Percentiles rank a stretch among this genome's conserved stretches.
Evolutionary conservation across 108 stramenopile species (phyloP).

Genomic region (Fragilaria radians): DNA sequence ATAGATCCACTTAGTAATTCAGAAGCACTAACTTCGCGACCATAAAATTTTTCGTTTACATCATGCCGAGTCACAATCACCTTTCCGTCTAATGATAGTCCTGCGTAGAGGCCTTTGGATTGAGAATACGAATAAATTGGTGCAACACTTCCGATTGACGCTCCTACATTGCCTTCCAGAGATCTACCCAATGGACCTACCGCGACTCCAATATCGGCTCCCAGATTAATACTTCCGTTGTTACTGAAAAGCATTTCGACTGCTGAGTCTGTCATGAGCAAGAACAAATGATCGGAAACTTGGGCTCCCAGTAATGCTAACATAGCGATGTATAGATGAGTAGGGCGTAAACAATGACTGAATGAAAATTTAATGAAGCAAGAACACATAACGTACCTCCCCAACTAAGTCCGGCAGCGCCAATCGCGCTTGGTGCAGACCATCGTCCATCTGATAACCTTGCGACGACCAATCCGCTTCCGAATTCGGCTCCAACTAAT

Average conservation of each 20-base stretch:
- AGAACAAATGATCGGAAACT: conserved; percentile 86
- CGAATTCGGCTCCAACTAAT: conserved; percentile 81
- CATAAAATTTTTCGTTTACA: conserved; percentile 96
- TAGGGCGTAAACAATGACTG: background rate
- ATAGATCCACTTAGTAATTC: conserved; percentile 67
- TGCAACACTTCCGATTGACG: conserved; percentile 49
- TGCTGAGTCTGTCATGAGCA: conserved; percentile 89
- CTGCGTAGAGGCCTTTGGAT: conserved; percentile 91
- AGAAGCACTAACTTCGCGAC: conserved; percentile 44
- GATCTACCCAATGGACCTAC: conserved; percentile 91
- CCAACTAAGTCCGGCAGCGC: conserved; percentile 76
- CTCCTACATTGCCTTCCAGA: conserved; percentile 81
- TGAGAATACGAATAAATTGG: conserved; percentile 92
- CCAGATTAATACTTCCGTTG: conserved; percentile 79
- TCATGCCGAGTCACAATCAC: conserved; percentile 76
- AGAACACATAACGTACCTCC: conserved; percentile 32
- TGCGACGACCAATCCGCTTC: conserved; percentile 82
- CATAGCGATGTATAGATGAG: background rate
- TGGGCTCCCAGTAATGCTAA: conserved; percentile 73
- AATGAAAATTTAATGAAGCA: background rate
- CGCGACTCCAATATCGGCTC: conserved; percentile 91
- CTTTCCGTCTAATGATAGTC: conserved; percentile 89
- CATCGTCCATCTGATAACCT: conserved; percentile 49
- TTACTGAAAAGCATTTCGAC: conserved; percentile 77
- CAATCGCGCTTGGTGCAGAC: conserved; percentile 88